These are phyloP conservation scores for Pleurostoma richardsiae DNA, from an alignment of 2,329 filamentous ascomycete species.

Conservation along the genomic window DNA sequence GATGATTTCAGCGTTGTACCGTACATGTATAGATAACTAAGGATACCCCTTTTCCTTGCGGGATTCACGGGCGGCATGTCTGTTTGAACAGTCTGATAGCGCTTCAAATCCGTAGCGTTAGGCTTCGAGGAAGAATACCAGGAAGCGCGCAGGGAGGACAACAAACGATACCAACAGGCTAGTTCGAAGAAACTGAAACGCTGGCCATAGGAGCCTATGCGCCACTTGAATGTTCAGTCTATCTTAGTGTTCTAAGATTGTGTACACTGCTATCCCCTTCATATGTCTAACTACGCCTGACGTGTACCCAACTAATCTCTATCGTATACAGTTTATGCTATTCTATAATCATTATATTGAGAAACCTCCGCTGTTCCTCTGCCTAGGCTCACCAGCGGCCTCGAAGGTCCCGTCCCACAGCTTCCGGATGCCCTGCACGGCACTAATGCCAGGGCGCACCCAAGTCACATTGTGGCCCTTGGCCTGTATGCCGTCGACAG, in stretches of 20 bases:
- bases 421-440: conserved; percentile 67
- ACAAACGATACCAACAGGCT: too few species aligned
- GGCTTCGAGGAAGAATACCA: too few species aligned
- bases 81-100: too few species aligned
- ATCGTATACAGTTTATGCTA: neutral
- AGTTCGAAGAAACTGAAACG: too few species aligned
- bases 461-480: conserved; percentile 73
- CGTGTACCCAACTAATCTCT: neutral
- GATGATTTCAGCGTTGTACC: conserved; percentile 2
- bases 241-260: too few species aligned
- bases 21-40: conserved; percentile 3
- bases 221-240: too few species aligned
- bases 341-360: conserved; percentile 28
- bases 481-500: conserved; percentile 59
- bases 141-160: too few species aligned
- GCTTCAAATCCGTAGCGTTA: too few species aligned
- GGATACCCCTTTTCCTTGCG: conserved; percentile 14
- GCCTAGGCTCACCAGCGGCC: conserved; percentile 77
- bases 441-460: conserved; percentile 60
- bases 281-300: too few species aligned
- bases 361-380: conserved; percentile 66
- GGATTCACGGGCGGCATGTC: neutral
- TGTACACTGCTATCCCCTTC: too few species aligned
- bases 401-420: conserved; percentile 65
- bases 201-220: too few species aligned